Conservation (phyloP, 2,329 filamentous ascomycete genomes). For the Xylariaceae sp. region DNA sequence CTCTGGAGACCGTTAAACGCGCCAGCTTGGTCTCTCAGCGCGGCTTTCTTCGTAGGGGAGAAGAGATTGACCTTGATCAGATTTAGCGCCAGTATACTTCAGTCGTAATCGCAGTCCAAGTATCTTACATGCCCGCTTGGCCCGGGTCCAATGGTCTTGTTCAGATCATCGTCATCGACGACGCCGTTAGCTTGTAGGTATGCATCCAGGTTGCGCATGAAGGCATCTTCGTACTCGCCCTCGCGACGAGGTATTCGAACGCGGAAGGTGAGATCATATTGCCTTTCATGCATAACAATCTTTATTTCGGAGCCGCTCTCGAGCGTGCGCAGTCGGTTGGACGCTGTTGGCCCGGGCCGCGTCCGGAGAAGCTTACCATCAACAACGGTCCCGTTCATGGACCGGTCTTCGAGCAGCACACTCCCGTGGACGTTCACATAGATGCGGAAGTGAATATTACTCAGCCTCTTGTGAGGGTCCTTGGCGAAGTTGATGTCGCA, state of each 20-base stretch:
- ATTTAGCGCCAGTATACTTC: conserved; percentile 15
- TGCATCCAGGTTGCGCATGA: conserved; percentile 60
- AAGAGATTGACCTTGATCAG: conserved; percentile 31
- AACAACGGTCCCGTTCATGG: conserved; percentile 92
- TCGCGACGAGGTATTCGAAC: conserved; percentile 78
- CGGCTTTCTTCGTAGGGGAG: conserved; percentile 18
- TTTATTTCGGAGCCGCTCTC: conserved; percentile 68
- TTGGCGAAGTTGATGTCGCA: conserved; percentile 69
- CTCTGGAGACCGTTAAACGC: conserved; percentile 28
- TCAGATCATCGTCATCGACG: conserved; percentile 27
- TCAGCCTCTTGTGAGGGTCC: conserved; percentile 68
- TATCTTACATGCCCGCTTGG: conserved; percentile 43
- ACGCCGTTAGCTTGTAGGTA: conserved; percentile 50
- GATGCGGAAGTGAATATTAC: conserved; percentile 94
- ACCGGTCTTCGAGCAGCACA: conserved; percentile 88
- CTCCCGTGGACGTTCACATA: conserved; percentile 80
- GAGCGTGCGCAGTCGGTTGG: conserved; percentile 56
- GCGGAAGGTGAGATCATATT: conserved; percentile 67
- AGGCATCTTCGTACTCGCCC: conserved; percentile 58
- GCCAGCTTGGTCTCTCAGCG: conserved; percentile 10
- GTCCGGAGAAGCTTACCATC: conserved; percentile 64
- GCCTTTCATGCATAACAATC: conserved; percentile 52
- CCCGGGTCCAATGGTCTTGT: conserved; percentile 44
- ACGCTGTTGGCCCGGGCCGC: conserved; percentile 34
- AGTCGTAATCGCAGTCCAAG: not conserved